phyloP scores from a whole-genome alignment of 2,329 filamentous ascomycete genomes.

The Colletotrichum tabaci region DNA sequence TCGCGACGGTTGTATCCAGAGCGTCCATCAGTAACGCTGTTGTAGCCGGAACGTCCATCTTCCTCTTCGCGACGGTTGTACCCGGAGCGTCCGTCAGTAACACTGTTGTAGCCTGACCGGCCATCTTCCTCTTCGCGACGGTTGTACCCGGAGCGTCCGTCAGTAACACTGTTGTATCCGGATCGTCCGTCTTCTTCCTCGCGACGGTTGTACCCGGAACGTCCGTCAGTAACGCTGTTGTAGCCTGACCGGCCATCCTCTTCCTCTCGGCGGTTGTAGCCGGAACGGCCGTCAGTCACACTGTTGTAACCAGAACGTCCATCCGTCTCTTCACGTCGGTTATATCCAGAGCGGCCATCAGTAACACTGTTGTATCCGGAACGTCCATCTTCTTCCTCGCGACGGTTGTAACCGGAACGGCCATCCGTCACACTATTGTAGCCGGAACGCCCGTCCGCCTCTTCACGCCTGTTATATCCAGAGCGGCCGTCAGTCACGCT shows the following conservation, averaged over 20 bases:
- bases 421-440: not conserved
- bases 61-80: not conserved
- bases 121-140: too few species aligned
- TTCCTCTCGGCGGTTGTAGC: not conserved
- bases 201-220: not conserved
- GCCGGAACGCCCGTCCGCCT: not conserved
- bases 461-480: not conserved
- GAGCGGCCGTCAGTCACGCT: not conserved
- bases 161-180: too few species aligned
- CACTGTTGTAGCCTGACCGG: constrained; percentile 1
- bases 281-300: not conserved
- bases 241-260: not conserved
- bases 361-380: constrained; percentile 5
- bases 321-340: not conserved
- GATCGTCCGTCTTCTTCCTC: too few species aligned
- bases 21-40: not conserved
- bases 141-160: too few species aligned
- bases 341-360: too few species aligned
- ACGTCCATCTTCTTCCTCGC: not conserved
- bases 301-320: not conserved
- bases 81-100: not conserved
- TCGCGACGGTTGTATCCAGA: not conserved
- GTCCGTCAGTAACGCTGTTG: not conserved
- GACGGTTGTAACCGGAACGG: not conserved
- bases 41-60: not conserved